These are phyloP conservation scores for Aureobasidium sp. DNA, from an alignment of 2,329 filamentous ascomycete species.

Conservation along the genomic window DNA sequence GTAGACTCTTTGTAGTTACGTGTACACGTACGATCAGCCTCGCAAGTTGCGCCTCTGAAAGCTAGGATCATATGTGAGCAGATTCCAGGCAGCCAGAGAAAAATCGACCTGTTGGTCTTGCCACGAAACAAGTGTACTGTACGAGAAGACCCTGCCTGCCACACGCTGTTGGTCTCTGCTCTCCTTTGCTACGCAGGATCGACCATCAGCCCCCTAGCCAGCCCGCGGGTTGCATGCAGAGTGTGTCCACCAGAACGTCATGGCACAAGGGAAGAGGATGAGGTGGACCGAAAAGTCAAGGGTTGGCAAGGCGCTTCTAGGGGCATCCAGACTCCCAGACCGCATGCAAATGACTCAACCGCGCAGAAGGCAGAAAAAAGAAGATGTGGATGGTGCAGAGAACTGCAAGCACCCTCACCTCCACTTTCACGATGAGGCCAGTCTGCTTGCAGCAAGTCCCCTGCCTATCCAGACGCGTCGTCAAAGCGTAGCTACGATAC, in stretches of 20 bases:
- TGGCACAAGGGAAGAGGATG: background rate
- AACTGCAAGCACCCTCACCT: slow-evolving; percentile 4
- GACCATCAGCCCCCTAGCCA: slow-evolving; percentile 3
- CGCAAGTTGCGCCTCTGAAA: background rate
- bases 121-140: background rate
- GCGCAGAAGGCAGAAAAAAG: slow-evolving; percentile 7
- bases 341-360: slow-evolving; percentile 13
- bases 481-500: background rate
- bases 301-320: slow-evolving; percentile 5
- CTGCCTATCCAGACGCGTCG: slow-evolving; percentile 16
- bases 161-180: slow-evolving; percentile 7
- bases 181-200: slow-evolving; percentile 4
- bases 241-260: slow-evolving; percentile 6
- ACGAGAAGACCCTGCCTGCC: background rate
- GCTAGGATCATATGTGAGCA: background rate
- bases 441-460: slow-evolving; percentile 14
- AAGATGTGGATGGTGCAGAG: slow-evolving; percentile 14
- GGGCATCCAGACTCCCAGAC: slow-evolving; percentile 5
- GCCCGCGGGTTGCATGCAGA: slow-evolving; percentile 8
- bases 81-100: background rate
- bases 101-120: slow-evolving; percentile 2
- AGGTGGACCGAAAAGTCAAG: slow-evolving; percentile 6
- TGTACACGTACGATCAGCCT: slow-evolving; percentile 9
- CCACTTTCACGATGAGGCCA: slow-evolving; percentile 16
- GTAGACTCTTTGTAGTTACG: background rate